Base-by-base conservation (phyloP, 352 stramenopile species). In the Globisporangium emineosum region DNA sequence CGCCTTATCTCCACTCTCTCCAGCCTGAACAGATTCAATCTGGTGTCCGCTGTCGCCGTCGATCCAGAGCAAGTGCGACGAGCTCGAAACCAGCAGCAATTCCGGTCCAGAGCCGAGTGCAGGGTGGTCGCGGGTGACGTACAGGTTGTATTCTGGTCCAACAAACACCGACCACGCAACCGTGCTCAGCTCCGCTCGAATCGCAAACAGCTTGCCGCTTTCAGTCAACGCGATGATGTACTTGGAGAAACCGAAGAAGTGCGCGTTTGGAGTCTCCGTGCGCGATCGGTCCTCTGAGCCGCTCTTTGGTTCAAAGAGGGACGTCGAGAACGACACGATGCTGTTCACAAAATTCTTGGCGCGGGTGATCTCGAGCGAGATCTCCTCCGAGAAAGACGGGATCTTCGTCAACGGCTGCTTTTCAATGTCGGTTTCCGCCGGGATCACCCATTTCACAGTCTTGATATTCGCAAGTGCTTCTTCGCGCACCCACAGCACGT, bases 221-320 rank as follows among this genome's bases (percentile, higher is more conserved):
- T 88, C 74, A 13, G 84, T 94, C 19, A 90, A 66, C 25, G 79
- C 69, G 47, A 94, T 69, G 30, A 92, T 85, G 57, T 87, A 88
- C 81, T 94, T 94, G 32, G 86, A 91, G 60, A 93, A 93, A 4
- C 84, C 84, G 51, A 94, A 93, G 40, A 92, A 78, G 50, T 92
- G 86, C 8, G 86, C 77, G 55, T 91, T 92, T 3, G 59, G 69
- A 12, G 79, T 79, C 52, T 88, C 79, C 62, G 81, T 78, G 43
- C 79, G 81, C 12, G 77, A 69, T 51, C 70, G 72, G 4, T 37
- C 59, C 25, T 73, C 73, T 4, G 70, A 66, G 21, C 62, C 67
- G 32, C 57, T 27, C 50, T 75, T 82, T 15, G 72, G 60, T 6
- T 88, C 77, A 55, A 89, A 83, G 13, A 91, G 56, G 27, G 80